Percentiles rank a stretch among this genome's conserved stretches.
These are phyloP conservation scores for Kwoniella shivajii DNA, from an alignment of 1,284 basidiomycete genomes.

Conservation along the genomic window DNA sequence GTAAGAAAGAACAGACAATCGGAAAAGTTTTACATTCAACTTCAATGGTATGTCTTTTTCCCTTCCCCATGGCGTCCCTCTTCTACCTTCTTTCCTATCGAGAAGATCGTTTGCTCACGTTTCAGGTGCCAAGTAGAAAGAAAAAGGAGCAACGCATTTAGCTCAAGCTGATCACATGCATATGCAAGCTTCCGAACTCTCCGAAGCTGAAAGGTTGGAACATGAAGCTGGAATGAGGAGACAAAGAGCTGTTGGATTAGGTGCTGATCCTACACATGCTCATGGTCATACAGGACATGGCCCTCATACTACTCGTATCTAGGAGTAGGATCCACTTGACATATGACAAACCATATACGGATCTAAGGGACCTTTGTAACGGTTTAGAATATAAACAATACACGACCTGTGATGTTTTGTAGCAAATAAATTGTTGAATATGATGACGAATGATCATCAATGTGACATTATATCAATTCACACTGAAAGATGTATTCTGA, in stretches of 20 bases:
- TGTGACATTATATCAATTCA: too few species aligned
- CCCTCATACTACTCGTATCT: neutral
- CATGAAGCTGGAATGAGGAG: slow-evolving; percentile 25
- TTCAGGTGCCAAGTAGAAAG: slow-evolving; percentile 5
- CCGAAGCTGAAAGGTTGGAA: slow-evolving; percentile 23
- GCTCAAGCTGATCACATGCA: slow-evolving; percentile 24
- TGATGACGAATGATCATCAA: too few species aligned
- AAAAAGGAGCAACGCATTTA: slow-evolving; percentile 20
- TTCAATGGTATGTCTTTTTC: slow-evolving; percentile 11
- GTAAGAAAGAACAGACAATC: slow-evolving; percentile 20
- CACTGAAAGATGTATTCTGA: too few species aligned
- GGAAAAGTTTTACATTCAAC: slow-evolving; percentile 19
- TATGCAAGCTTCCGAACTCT: slow-evolving; percentile 27
- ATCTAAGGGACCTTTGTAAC: too few species aligned
- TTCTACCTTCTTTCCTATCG: too few species aligned
- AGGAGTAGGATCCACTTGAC: neutral
- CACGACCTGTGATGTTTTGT: too few species aligned
- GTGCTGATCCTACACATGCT: slow-evolving; percentile 25
- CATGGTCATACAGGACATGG: slow-evolving; percentile 20
- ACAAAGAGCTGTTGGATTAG: slow-evolving; percentile 26
- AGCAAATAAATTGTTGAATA: too few species aligned
- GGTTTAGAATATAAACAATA: too few species aligned
- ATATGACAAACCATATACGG: too few species aligned
- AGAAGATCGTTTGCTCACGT: neutral
- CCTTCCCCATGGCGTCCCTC: too few species aligned